Evolutionary conservation across 768 basidiomycete species (phyloP).

Genomic region (Suillus ampliporus): DNA sequence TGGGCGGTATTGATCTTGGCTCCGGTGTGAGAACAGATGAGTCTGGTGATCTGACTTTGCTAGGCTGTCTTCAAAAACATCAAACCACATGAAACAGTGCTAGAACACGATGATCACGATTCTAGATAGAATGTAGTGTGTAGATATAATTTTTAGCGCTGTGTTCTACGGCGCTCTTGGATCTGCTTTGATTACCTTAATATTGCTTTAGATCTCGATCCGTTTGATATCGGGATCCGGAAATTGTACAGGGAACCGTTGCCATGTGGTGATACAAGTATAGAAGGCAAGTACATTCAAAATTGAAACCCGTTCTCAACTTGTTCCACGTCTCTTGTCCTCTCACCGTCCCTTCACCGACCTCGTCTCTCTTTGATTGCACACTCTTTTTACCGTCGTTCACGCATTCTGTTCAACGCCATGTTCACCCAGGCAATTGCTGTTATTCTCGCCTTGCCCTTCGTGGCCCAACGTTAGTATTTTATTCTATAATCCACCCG

Average conservation of each 20-base stretch:
- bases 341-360: conserved; percentile 8
- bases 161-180: neutral
- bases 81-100: neutral
- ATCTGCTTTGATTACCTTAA: neutral
- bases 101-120: neutral
- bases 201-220: conserved; percentile 2
- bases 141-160: too few relatives aligned
- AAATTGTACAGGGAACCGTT: conserved; percentile 5
- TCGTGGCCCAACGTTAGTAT: conserved; percentile 50
- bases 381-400: conserved; percentile 24
- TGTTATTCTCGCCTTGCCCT: conserved; percentile 50
- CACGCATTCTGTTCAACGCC: conserved; percentile 22
- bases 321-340: neutral
- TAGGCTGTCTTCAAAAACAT: neutral
- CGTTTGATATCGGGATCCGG: neutral
- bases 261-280: conserved; percentile 1
- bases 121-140: too few relatives aligned
- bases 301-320: neutral
- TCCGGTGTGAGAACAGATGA: neutral
- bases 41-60: too few relatives aligned
- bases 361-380: conserved; percentile 16
- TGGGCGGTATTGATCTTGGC: neutral
- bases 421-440: conserved; percentile 47
- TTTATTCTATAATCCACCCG: neutral
- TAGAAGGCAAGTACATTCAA: neutral